Base-by-base conservation (phyloP, 208 protist species). In the Acanthamoeba sp. region DNA sequence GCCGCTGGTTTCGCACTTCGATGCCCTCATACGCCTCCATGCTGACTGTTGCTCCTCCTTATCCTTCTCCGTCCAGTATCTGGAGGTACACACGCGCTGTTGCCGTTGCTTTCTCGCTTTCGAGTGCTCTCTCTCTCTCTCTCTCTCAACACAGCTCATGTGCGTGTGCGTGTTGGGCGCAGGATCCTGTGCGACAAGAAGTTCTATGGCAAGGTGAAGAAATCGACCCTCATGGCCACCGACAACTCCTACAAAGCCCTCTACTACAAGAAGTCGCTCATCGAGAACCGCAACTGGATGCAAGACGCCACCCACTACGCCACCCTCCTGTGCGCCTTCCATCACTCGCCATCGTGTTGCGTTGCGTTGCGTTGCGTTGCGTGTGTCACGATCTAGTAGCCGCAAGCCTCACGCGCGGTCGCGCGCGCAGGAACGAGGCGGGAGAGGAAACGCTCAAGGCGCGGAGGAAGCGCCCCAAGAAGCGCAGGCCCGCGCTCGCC, bases 231-330 rank as follows among this genome's bases (percentile, higher is more conserved):
- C 24, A 62, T 73, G 52, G 84, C 52, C 34, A 91, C 57, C 7
- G 24, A 82, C 16, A 71, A 71, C 42, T 73, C 57, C 27, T 91
- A 91, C 52, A 91, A 91, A 42, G 84, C 84, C 52, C 42, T 91
- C 57, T 91, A 91, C 62, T 91, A 91, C 42, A 52, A 71, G n/a
- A 91, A 91, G 22, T 91, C 84, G 32, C 84, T 91, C 55, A 91
- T 91, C 24, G 84, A 91, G 55, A 91, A 91, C 55, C 52, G 62
- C 29, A 59, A 48, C 84, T 91, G 84, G 84, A 91, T 71, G 73
- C 73, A 52, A n/a, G 38, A 50, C 22, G 73, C 34, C 38, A 16
- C 34, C 10, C n/a, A 52, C 73, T 82, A 82, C 73, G n/a, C 12
- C 40, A 52, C 73, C 12, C 73, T 82, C 14, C 73, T 82, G 73